A percentile compares a stretch with the other conserved stretches of the same genome.
Evolutionary conservation across 176 grass and related monocot genomes (phyloP).

Genomic region (Hsuehochloa calcarea): DNA sequence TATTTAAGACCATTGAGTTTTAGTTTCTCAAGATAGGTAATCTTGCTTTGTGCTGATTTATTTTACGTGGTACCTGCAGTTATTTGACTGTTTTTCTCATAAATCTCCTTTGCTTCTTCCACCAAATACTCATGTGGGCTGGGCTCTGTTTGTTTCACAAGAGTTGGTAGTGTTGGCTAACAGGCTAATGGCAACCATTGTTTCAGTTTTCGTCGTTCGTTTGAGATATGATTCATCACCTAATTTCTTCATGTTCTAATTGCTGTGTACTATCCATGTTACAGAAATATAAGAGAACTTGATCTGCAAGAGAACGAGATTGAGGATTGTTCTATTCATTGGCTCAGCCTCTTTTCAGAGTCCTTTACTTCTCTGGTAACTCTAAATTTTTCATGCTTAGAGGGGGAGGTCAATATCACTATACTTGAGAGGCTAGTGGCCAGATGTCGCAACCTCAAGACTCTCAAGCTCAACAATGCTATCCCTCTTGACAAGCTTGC

Average conservation of each 20-base stretch:
- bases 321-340: conserved; percentile 56
- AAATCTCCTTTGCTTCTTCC: neutral
- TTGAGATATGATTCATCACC: neutral
- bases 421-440: conserved; percentile 57
- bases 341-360: conserved; percentile 61
- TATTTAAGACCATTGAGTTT: neutral
- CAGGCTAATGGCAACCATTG: neutral
- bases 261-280: conserved; percentile 10
- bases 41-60: neutral
- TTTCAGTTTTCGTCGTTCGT: neutral
- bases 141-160: conserved; percentile 7
- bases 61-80: neutral
- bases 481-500: conserved; percentile 64
- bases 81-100: neutral
- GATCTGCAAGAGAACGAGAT: conserved; percentile 64
- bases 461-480: conserved; percentile 58
- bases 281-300: conserved; percentile 62
- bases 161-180: neutral
- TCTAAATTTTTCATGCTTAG: conserved; percentile 67
- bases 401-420: conserved; percentile 53
- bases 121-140: neutral
- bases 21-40: neutral
- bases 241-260: conserved; percentile 22
- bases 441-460: conserved; percentile 65
- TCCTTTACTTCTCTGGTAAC: conserved; percentile 60